Percentiles rank a stretch among this genome's conserved stretches.
phyloP scores from a whole-genome alignment of 176 grass and related monocot genomes.

The Rhynchospora tenuis region DNA sequence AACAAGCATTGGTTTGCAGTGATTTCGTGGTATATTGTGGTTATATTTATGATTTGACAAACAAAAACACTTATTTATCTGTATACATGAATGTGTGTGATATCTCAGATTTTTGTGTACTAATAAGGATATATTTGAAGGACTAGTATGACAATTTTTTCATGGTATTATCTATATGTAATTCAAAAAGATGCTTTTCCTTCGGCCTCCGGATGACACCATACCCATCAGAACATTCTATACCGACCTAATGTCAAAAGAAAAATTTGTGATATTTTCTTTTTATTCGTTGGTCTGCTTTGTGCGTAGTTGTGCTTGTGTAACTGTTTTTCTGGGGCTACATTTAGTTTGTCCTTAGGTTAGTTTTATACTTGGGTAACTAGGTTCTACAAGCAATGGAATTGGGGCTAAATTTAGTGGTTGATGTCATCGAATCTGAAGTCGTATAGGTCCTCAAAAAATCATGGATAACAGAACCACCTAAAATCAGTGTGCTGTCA shows the following conservation, averaged over 20 bases:
- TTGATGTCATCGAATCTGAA: not conserved
- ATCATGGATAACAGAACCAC: not conserved
- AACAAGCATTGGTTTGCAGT: not conserved
- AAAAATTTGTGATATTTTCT: too few relatives aligned
- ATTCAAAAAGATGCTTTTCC: not conserved
- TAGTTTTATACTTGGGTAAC: not conserved
- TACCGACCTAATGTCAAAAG: too few relatives aligned
- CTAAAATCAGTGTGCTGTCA: not conserved
- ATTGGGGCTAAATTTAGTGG: not conserved
- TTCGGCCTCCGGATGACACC: not conserved
- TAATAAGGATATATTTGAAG: too few relatives aligned
- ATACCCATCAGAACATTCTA: too few relatives aligned
- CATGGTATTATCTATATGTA: not conserved
- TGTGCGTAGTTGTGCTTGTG: not conserved
- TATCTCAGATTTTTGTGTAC: not conserved
- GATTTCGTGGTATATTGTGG: not conserved
- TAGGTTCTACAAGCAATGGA: not conserved
- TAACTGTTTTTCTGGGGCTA: not conserved
- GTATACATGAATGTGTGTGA: not conserved
- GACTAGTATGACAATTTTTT: not conserved
- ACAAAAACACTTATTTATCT: not conserved
- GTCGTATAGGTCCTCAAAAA: not conserved
- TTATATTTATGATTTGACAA: conserved; percentile 6
- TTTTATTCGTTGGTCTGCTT: not conserved
- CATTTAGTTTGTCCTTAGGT: not conserved